These are phyloP conservation scores for thale cress (Arabidopsis thaliana) DNA, from an alignment of 345 rosid genomes.

Conservation along the genomic window TAIR10.1 NC_003076.8:25270501-25271000, in stretches of 20 bases:
- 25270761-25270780: constrained; percentile 19
- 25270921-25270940: background rate
- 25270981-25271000: constrained; percentile 74
- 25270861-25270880: constrained; percentile 69
- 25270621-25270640: constrained; percentile 37
- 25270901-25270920: background rate
- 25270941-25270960: constrained; percentile 58
- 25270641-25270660: constrained; percentile 44
- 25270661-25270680: constrained; percentile 68
- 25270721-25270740: background rate
- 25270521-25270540: constrained; percentile 72
- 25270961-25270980: constrained; percentile 82
- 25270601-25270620: constrained; percentile 67
- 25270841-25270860: constrained; percentile 86
- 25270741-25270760: background rate
- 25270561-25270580: constrained; percentile 68
- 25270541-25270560: constrained; percentile 71
- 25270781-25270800: constrained; percentile 76
- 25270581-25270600: constrained; percentile 66
- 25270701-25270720: constrained; percentile 65
- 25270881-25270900: constrained; percentile 56
- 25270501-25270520: constrained; percentile 64
- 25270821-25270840: constrained; percentile 92
- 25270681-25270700: constrained; percentile 72
- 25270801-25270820: constrained; percentile 97